Evolutionary conservation across 2,329 filamentous ascomycete species (phyloP).

Genomic region (Beauveria brongniartii): DNA sequence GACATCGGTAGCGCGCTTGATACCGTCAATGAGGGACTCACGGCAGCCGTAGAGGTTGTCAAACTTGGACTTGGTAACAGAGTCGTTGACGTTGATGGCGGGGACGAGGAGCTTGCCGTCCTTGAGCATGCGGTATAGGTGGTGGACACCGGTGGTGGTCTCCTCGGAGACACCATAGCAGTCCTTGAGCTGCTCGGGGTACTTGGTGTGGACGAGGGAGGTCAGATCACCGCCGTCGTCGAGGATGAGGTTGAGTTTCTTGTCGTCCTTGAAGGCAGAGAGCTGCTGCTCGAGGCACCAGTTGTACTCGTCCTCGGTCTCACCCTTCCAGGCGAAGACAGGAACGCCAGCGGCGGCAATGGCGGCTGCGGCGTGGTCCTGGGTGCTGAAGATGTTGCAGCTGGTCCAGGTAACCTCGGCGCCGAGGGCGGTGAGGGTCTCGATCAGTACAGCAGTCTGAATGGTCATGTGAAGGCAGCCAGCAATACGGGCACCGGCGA

Average conservation of each 20-base stretch:
- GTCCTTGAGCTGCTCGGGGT: conserved; percentile 95
- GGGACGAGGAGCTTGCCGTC: conserved; percentile 82
- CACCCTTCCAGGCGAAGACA: conserved; percentile 72
- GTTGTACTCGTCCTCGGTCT: conserved; percentile 99
- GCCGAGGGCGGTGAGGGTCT: conserved; percentile 89
- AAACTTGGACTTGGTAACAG: conserved; percentile 99
- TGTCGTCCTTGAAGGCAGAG: conserved; percentile 88
- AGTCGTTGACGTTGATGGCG: conserved; percentile 99
- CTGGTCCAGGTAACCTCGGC: conserved; percentile 98
- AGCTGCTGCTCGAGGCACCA: conserved; percentile 99
- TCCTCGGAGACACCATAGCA: conserved; percentile 99
- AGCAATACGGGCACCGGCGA: conserved; percentile 90
- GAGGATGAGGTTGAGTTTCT: conserved; percentile 97
- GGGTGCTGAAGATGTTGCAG: conserved; percentile 99
- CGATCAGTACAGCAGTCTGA: conserved; percentile 98
- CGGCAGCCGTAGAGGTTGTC: conserved; percentile 99
- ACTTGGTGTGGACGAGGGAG: conserved; percentile 92
- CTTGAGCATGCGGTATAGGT: conserved; percentile 98
- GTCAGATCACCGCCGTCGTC: conserved; percentile 98
- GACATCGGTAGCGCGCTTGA: conserved; percentile 99
- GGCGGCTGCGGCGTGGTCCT: conserved; percentile 95
- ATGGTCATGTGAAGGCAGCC: conserved; percentile 99
- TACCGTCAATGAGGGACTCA: conserved; percentile 96
- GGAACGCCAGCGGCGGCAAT: conserved; percentile 90
- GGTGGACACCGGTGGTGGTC: conserved; percentile 99